Base-by-base conservation (phyloP, 2,329 filamentous ascomycete species). In the Tolypocladium amazonense region DNA sequence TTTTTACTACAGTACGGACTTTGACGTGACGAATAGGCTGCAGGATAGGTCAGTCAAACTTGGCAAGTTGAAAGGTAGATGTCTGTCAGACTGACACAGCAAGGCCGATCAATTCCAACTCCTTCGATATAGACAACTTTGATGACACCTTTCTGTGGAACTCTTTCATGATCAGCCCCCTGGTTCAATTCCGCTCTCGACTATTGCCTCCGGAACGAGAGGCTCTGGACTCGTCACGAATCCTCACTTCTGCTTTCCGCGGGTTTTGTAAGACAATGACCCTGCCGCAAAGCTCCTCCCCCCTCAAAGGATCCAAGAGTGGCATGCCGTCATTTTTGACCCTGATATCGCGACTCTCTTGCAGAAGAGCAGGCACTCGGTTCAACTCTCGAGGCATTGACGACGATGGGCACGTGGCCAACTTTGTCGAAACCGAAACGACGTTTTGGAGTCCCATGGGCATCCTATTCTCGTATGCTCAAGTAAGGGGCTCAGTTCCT, bases 1-100 rank as follows among this genome's bases (percentile, higher is more conserved):
- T 37, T 99, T 99, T 71, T 99, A 97, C 73, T 99, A 97, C 76
- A 97, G 92, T 71, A 90, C 91, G n/a, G 92, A 97, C 73, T 99
- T 99, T 72, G 93, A 99, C 71, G 79, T 99, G 56, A 99, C 94
- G 4, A 92, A 96, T 73, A 84, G 94, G 65, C 77, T 97, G 63
- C 94, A 99, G 73, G 89, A 97, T 70, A 86, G 93, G 83, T 91
- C 65, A 59, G 70, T 61, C 56, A 37, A 20, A 5, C 11, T 41
- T n/a, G 2, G 27, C 56, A 9, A 35, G 25, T 20, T 35, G 50
- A n/a, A n/a, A 18, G 12, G 47, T 14, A 35, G 5, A n/a, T 18
- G 47, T 43, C 30, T 47, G 38, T 58, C 58, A 66, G 35, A 59
- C 60, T 68, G 52, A 63, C 65, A 14, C 41, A 50, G 5, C 3